These are phyloP conservation scores for Phytophthora syringae DNA, from an alignment of 352 stramenopile species.

Conservation along the genomic window DNA sequence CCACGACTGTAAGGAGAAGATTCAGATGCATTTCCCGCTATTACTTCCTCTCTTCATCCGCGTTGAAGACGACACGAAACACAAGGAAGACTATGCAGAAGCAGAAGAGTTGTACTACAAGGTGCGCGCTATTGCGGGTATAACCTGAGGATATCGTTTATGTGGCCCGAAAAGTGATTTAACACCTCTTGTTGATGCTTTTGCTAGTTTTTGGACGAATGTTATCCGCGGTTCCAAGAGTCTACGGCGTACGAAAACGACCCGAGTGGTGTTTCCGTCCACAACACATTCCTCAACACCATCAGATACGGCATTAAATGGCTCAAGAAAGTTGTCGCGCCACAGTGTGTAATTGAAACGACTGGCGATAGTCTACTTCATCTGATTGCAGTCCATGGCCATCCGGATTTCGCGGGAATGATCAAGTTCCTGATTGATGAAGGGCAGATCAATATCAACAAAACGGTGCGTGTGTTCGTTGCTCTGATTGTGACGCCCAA, in stretches of 20 bases:
- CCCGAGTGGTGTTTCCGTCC: conserved; percentile 43
- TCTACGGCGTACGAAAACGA: conserved; percentile 44
- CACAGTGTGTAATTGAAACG: conserved; percentile 50
- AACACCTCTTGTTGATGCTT: not conserved
- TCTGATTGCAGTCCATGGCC: conserved; percentile 44
- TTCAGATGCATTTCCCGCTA: conserved; percentile 42
- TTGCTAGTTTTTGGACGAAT: conserved; percentile 42
- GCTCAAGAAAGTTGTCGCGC: conserved; percentile 47
- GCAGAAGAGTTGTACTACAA: conserved; percentile 52
- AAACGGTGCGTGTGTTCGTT: conserved; percentile 29
- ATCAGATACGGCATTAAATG: conserved; percentile 38
- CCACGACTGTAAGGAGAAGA: conserved; percentile 46
- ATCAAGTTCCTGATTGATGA: conserved; percentile 49
- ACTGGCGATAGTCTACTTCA: conserved; percentile 60
- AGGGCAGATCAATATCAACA: conserved; percentile 48
- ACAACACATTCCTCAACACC: conserved; percentile 52
- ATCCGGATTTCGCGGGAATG: conserved; percentile 38
- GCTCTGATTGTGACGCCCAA: not conserved
- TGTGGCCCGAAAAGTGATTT: too few relatives aligned
- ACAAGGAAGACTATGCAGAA: conserved; percentile 41
- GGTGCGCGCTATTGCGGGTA: conserved; percentile 13
- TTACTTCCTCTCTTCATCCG: conserved; percentile 48
- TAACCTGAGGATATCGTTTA: too few relatives aligned
- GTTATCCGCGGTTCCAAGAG: conserved; percentile 41
- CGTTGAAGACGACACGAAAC: conserved; percentile 41